phyloP scores from a whole-genome alignment of 1,284 basidiomycete genomes.

The Microbotryomycetes sp. region DNA sequence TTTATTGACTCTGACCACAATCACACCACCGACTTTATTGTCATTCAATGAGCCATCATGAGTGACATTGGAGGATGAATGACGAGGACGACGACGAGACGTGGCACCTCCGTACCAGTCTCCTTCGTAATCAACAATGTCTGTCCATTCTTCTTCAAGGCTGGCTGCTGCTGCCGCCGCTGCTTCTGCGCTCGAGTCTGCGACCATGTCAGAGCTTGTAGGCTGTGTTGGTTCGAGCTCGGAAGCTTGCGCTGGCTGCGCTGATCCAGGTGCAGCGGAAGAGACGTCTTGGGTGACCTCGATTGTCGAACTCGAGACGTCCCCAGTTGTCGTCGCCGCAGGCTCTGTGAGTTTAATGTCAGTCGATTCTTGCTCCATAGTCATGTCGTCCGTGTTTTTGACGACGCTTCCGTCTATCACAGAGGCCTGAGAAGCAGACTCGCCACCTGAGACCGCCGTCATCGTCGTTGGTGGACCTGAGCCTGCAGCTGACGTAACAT shows the following conservation, averaged over 20 bases:
- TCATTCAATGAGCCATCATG: not conserved
- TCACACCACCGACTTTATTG: not conserved
- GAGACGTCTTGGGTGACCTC: not conserved
- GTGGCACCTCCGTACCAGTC: slow-evolving; percentile 25
- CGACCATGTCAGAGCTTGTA: no score
- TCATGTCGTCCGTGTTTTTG: not conserved
- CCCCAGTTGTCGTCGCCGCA: not conserved
- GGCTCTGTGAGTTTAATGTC: not conserved
- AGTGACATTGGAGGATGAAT: not conserved
- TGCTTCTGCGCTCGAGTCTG: not conserved
- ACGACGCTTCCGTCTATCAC: not conserved
- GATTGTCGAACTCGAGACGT: not conserved
- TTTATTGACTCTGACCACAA: not conserved
- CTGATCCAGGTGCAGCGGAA: no score
- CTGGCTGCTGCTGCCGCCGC: not conserved
- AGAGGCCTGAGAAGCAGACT: not conserved
- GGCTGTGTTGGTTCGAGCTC: not conserved
- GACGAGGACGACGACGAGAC: not conserved
- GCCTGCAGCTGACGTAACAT: not conserved
- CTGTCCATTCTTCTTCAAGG: slow-evolving; percentile 8
- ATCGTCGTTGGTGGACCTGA: not conserved
- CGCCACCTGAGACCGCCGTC: not conserved
- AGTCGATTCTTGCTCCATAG: not conserved
- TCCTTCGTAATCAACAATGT: slow-evolving; percentile 28
- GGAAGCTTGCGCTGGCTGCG: not conserved